Evolutionary conservation across 129 eudicot genomes (phyloP), one percentile per base, ranked within the genome.

Genomic region (Flaveria sonorensis): DNA sequence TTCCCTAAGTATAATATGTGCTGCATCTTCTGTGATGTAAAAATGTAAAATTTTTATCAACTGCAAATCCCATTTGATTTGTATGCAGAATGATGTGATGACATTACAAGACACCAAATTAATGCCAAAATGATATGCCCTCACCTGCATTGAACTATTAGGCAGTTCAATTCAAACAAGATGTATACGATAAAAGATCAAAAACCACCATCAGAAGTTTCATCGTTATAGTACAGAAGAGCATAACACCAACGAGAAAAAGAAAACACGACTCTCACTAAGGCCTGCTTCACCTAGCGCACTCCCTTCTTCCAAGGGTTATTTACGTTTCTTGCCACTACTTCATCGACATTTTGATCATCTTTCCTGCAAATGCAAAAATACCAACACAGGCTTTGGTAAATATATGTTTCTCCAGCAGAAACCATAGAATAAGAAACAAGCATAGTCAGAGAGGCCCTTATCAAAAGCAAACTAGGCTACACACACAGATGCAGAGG

Each of bases 291-390:
- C 21, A 15, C 19, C 64, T 59, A 39, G 23, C 57, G 69, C 46
- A 55, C 68, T 60, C 50, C 71, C 73, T 46, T 79, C 77, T 79
- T 61, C 63, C 51, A 24, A 32, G 42, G 55, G 64, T 61, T 79
- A 79, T 79, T 71, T 79, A 79, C 77, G 55, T 46, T 47, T 46
- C 64, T 70, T 76, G 72, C 46, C 36, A 48, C 72, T 47, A 23
- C 46, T 53, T 5, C 11, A 1, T 70, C 19, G 0, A 42, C 42
- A 59, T 61, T 36, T 78, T 43, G 45, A 67, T 73, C 64, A 80
- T 30, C 84, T 26, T 53, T 32, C 79, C 84, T 80, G 75, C 64
- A 73, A 32, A 43, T 43, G 74, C 68, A 66, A 73, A 47, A 15
- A 26, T 40, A 73, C 23, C 77, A 76, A 50, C 46, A 60, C 16